Evolutionary conservation across 2,329 filamentous ascomycete genomes (phyloP), one percentile per base, ranked within the genome.

Genomic region (Neurospora crassa): DNA sequence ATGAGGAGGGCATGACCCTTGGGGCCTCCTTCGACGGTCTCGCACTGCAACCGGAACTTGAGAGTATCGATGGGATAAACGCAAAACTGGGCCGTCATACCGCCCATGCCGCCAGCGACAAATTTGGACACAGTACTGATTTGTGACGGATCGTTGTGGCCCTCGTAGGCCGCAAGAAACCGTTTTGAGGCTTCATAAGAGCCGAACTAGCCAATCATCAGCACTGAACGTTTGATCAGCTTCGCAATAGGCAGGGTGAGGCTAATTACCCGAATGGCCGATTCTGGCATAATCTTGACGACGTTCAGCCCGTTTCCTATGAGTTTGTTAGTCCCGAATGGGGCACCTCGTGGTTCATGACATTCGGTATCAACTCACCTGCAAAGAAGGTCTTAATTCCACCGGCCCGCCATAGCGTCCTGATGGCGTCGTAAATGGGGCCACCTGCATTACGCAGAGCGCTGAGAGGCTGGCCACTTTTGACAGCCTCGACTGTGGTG

Each of bases 201-300:
- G 72, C 96, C 96, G 80, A 99, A 99, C 81, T 85, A 70, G 24
- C 41, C 18, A n/a, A 20, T 16, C 18, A 69, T 78, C 69, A 79
- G 76, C 59, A 59, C 53, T 2, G 29, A 37, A 37, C 2, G 29
- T 63, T 67, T 47, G 14, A 18, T 14, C 37, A 37, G 67, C 5
- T 6, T 12, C 8, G 69, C 3, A 45, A 16, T 4, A 12, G 12
- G 42, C 16, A 2, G 18, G 68, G 41, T 16, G 43, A 43, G 14
- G 14, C 53, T 68, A 76, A 76, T 45, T 78, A 84, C 83, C 77
- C 97, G 97, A 79, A 99, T 97, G 37, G 96, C 95, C 40, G 95
- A 97, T 83, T 99, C 96, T 0, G 96, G 96, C 93, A 98, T 97
- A 73, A 99, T 96, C 81, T 99, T 99, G 78, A 97, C 81, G 2